Conservation (phyloP, 2,329 filamentous ascomycete species). For the Colletotrichum lini region DNA sequence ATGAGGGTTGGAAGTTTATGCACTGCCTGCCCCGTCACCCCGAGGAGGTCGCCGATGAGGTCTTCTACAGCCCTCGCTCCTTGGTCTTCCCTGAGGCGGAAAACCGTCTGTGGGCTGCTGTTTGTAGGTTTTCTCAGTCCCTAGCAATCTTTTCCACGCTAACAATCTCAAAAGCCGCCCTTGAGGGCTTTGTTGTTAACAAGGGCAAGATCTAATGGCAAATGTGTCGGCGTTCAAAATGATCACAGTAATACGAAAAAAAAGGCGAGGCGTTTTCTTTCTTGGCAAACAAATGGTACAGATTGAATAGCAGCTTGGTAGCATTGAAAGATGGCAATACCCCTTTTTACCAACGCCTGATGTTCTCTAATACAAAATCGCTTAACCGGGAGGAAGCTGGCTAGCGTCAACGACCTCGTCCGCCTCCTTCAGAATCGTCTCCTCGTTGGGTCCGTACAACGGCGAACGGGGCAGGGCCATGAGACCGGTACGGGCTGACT, state of each 20-base stretch:
- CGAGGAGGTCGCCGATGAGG: conserved; percentile 94
- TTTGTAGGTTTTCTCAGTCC: conserved; percentile 68
- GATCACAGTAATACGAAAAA: conserved; percentile 17
- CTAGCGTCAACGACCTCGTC: conserved; percentile 96
- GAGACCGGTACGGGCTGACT: conserved; percentile 94
- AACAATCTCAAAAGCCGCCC: conserved; percentile 66
- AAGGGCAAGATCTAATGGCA: conserved; percentile 78
- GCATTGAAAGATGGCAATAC: conserved; percentile 42
- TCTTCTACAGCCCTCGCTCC: conserved; percentile 89
- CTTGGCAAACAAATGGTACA: conserved; percentile 40
- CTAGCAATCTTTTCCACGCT: conserved; percentile 6
- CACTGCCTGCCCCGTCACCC: conserved; percentile 94
- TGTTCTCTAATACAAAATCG: conserved; percentile 41
- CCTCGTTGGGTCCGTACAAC: conserved; percentile 80
- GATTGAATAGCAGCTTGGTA: conserved; percentile 41
- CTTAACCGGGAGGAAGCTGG: conserved; percentile 90
- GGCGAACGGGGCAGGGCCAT: conserved; percentile 98
- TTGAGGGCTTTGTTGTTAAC: conserved; percentile 95
- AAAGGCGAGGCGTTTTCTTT: conserved; percentile 35
- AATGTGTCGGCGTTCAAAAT: conserved; percentile 25
- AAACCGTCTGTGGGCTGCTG: conserved; percentile 92
- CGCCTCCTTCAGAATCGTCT: conserved; percentile 83
- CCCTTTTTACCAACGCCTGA: conserved; percentile 42
- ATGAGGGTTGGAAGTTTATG: conserved; percentile 96
- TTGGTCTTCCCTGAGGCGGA: conserved; percentile 95